Evolutionary conservation across 495 filamentous ascomycete species (phyloP), one percentile per base, ranked within the genome.

Genomic region (Xylaria venustula): DNA sequence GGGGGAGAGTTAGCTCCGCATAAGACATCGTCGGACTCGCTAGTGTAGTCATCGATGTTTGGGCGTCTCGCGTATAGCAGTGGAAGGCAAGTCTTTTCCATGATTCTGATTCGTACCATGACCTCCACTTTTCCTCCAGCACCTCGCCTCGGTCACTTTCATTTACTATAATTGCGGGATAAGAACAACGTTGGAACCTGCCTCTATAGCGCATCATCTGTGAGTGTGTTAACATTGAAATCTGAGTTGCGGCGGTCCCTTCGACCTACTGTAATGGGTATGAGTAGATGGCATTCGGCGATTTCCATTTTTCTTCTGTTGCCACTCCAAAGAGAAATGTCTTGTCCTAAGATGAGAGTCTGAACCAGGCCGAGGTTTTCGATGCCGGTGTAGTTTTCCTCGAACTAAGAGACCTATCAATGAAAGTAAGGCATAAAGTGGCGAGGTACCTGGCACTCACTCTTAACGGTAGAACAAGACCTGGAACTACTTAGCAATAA

Each of bases 261-360:
- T 19, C 34, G 26, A 44, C 53, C 23, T 64, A 83, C 79, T 5
- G 82, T 85, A 1, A 83, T 62, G 1, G 85, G 61, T 15, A 79
- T 75, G 37, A 81, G 76, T 26, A 76, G 69, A 63, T 83, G 83
- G 61, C 84, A 86, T 59, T 88, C 86, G 2, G 86, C 83, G 37
- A 90, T 84, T 66, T 90, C 87, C 64, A 87, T 88, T 63, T 85
- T 85, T n/a, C 87, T 71, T 46, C 83, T 79, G 58, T 85, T 86
- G 2, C 86, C 87, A 52, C 84, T 87, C 87, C 87, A 90, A 8
- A 90, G 73, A 0, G 83, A 84, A 37, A 88, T 74, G 50, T 87
- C 82, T 4, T 87, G 75, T 1, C 75, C 67, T 23, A 88, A 59
- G 14, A 84, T 72, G 51, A 81, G 78, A 5, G 81, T 78, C 65